Percentiles rank a stretch among this genome's conserved stretches.
Evolutionary conservation across 257 asterid species (phyloP).

Genomic region (Solanum sejunctum): DNA sequence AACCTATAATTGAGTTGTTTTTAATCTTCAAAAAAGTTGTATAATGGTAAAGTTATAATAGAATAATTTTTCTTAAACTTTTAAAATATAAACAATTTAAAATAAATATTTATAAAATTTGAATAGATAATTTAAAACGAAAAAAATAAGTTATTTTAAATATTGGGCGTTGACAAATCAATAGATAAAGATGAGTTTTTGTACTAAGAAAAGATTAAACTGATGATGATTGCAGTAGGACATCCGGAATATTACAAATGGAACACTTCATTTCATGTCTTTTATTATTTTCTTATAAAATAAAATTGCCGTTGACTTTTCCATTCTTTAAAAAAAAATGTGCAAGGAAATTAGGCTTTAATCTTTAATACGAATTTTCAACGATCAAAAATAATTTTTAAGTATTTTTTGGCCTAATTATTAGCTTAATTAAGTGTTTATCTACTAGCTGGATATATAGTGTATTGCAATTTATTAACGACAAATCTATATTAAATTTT

Average conservation of each 20-base stretch:
- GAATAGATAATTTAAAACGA: background rate
- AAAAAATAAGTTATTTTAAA: background rate
- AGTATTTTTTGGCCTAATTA: background rate
- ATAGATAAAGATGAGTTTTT: background rate
- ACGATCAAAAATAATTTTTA: background rate
- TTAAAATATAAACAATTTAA: background rate
- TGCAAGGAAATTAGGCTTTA: background rate
- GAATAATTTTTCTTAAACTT: background rate
- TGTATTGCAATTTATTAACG: background rate
- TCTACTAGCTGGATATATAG: background rate
- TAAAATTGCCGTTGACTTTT: background rate
- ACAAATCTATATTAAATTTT: background rate
- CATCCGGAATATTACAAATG: background rate
- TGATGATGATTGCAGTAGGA: background rate
- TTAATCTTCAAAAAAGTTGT: too few species aligned
- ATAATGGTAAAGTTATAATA: too few species aligned
- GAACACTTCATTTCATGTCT: background rate
- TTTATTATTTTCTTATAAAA: background rate
- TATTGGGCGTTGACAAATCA: background rate
- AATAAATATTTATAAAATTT: background rate
- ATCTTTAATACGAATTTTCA: background rate
- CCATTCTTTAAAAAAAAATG: background rate
- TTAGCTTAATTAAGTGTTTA: background rate
- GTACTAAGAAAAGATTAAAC: background rate
- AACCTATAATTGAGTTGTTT: too few species aligned